Evolutionary conservation across 805 yeast species (phyloP).

Genomic region (Candida xyloterini): DNA sequence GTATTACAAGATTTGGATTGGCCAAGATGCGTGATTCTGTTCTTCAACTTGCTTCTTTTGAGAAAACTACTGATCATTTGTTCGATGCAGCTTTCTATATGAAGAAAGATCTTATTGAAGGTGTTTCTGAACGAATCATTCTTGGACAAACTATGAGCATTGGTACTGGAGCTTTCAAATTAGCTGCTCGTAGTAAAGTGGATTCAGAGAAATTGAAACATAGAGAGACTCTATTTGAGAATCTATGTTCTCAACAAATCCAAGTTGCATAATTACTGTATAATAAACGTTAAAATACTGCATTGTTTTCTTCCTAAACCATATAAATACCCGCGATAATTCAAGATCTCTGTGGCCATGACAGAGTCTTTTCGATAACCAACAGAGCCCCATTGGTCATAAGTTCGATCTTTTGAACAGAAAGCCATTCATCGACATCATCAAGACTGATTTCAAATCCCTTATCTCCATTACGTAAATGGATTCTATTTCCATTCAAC

Average conservation of each 20-base stretch:
- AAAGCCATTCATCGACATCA: slow-evolving; percentile 35
- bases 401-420: slow-evolving; percentile 35
- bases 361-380: slow-evolving; percentile 36
- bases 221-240: slow-evolving; percentile 48
- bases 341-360: slow-evolving; percentile 33
- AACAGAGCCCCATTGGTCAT: slow-evolving; percentile 47
- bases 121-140: slow-evolving; percentile 96
- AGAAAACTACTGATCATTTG: slow-evolving; percentile 96
- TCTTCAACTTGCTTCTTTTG: slow-evolving; percentile 93
- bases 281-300: background rate
- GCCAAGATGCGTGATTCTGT: slow-evolving; percentile 99
- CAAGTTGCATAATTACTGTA: slow-evolving; percentile 3
- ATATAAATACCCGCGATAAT: background rate
- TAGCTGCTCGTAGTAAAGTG: slow-evolving; percentile 58
- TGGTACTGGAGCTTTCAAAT: slow-evolving; percentile 95
- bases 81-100: slow-evolving; percentile 97
- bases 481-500: slow-evolving; percentile 35
- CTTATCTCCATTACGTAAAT: slow-evolving; percentile 36
- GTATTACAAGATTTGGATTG: slow-evolving; percentile 96
- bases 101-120: slow-evolving; percentile 94
- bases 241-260: slow-evolving; percentile 29
- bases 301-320: background rate
- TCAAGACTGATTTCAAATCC: slow-evolving; percentile 34
- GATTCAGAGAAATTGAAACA: slow-evolving; percentile 35
- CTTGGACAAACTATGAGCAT: slow-evolving; percentile 96